These are phyloP conservation scores for Fusarium cyanostomum DNA, from an alignment of 2,329 filamentous ascomycete species.

Conservation along the genomic window DNA sequence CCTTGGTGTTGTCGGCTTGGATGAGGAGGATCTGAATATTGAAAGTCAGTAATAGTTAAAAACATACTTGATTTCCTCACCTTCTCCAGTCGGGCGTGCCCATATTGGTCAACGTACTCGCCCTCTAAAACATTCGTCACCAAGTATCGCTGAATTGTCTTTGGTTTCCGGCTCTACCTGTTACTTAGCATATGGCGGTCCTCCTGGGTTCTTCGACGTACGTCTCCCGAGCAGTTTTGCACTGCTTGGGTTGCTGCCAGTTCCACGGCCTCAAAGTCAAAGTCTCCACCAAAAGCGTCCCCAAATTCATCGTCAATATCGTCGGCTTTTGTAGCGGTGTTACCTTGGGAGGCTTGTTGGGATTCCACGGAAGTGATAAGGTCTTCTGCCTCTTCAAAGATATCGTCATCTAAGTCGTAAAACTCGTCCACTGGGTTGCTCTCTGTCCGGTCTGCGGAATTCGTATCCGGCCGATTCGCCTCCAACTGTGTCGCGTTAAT, in stretches of 20 bases:
- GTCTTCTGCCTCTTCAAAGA: conserved; percentile 59
- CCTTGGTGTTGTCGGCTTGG: conserved; percentile 76
- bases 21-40: conserved; percentile 76
- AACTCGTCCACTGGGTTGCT: conserved; percentile 61
- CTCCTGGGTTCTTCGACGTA: conserved; percentile 48
- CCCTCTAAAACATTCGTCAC: conserved; percentile 78
- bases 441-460: not conserved
- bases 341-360: conserved; percentile 28
- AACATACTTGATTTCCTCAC: conserved; percentile 55
- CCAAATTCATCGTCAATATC: conserved; percentile 48
- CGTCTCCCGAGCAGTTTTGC: conserved; percentile 48
- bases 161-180: conserved; percentile 72
- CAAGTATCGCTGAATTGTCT: conserved; percentile 86
- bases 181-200: conserved; percentile 66
- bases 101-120: conserved; percentile 71
- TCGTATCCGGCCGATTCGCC: conserved; percentile 4
- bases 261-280: conserved; percentile 82
- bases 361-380: conserved; percentile 36
- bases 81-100: conserved; percentile 73
- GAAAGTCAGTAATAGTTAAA: conserved; percentile 26
- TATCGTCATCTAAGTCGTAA: conserved; percentile 72
- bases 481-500: conserved; percentile 46
- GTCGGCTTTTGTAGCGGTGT: not conserved
- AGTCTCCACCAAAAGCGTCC: conserved; percentile 70
- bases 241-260: conserved; percentile 75